A percentile compares a stretch with the other conserved stretches of the same genome.
phyloP scores from a whole-genome alignment of 2,329 filamentous ascomycete species.

The Remersonia thermophila region DNA sequence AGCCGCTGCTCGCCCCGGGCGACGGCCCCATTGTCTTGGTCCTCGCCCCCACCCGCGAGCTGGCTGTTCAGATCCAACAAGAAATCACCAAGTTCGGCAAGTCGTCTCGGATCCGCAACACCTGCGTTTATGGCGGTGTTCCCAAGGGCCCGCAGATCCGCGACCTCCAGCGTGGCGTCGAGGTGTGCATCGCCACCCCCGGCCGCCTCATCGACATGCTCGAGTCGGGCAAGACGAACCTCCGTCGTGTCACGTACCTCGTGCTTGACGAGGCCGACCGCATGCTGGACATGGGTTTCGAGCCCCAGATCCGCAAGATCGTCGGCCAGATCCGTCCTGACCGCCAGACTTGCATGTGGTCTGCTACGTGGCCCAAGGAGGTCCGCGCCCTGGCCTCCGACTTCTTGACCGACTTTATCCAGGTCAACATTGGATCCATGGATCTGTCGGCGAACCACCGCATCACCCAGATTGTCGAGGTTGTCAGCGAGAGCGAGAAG shows the following conservation, averaged over 20 bases:
- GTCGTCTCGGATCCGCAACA: conserved; percentile 95
- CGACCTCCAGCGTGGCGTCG: conserved; percentile 85
- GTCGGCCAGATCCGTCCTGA: conserved; percentile 95
- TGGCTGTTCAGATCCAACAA: conserved; percentile 96
- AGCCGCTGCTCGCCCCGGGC: conserved; percentile 86
- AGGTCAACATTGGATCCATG: conserved; percentile 96
- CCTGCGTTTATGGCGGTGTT: conserved; percentile 97
- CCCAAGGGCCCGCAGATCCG: conserved; percentile 96
- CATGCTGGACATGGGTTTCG: conserved; percentile 99
- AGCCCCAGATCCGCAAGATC: conserved; percentile 98
- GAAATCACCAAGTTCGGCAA: conserved; percentile 98
- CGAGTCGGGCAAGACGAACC: conserved; percentile 93
- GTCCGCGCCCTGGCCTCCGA: conserved; percentile 83
- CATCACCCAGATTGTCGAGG: conserved; percentile 95
- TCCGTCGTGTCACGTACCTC: conserved; percentile 93
- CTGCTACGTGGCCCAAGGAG: conserved; percentile 97
- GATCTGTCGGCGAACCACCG: conserved; percentile 94
- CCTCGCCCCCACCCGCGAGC: conserved; percentile 89
- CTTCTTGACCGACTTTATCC: conserved; percentile 91
- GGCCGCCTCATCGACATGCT: conserved; percentile 98
- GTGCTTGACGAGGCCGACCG: conserved; percentile 98
- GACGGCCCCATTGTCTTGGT: conserved; percentile 96
- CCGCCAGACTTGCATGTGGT: conserved; percentile 99
- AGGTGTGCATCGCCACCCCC: conserved; percentile 96
- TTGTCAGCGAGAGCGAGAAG: conserved; percentile 94